Evolutionary conservation across 202 grass and related monocot species (phyloP), one percentile per base, ranked within the genome.

Genomic region (Panicum virgatum): DNA sequence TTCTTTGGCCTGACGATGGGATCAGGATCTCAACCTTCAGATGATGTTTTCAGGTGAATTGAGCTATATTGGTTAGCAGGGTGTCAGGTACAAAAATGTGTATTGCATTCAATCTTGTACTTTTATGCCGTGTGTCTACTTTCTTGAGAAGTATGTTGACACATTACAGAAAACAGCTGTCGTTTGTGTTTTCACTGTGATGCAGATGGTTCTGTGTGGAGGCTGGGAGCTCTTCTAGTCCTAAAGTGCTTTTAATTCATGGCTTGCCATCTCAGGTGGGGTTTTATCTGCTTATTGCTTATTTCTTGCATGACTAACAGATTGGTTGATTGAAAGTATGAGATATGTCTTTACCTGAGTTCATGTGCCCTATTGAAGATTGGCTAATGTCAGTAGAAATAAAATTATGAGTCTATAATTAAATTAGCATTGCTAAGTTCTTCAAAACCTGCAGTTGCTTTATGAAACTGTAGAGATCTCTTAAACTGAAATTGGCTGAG

Each of bases 1-100:
- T 91, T 98, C 71, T 95, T 98, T 39, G 90, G 92, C 18, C 90
- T 98, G 82, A 93, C 96, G 57, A 91, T 98, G 96, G 92, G 92
- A 76, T 73, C 89, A 70, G 66, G 47, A 45, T 98, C 92, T 12
- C 96, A 95, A 86, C 84, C 86, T 79, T 80, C 92, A 27, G 67
- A 73, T 68, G 96, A 95, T 66, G 72, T 94, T 83, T 95, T 95
- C 87, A 93, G 90, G 96, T 95, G 86, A 91, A 91, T 76, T 90
- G 81, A 74, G 67, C 39, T 68, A 79, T 51, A 84, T 77, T 83
- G 86, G 60, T 86, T 86, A 79, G 78, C 37, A 76, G 52, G 57
- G 79, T 92, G 82, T 89, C 71, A 86, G 66, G 77, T 86, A 72
- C 73, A 90, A 78, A 76, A 79, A 69, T 79, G 53, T 59, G 66